Evolutionary conservation across 2,329 filamentous ascomycete genomes (phyloP).

Genomic region (Trichoderma endophyticum): DNA sequence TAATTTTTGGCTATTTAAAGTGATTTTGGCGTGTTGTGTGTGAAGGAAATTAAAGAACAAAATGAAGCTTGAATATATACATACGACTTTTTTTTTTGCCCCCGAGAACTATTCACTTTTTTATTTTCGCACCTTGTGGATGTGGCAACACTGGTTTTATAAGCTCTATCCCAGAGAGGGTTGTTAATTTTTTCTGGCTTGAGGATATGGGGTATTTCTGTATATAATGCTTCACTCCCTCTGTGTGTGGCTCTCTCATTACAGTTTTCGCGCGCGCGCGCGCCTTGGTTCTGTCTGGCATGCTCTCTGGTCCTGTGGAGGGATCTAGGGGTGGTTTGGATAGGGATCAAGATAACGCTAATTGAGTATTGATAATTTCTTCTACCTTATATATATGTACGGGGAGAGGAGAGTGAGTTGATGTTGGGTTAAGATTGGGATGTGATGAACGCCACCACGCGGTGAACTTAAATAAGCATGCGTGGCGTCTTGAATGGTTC

Average conservation of each 20-base stretch:
- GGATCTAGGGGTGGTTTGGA: background rate
- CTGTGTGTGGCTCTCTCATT: background rate
- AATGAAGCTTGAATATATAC: slow-evolving; percentile 2
- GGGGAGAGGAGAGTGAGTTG: too few relatives aligned
- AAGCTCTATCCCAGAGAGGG: background rate
- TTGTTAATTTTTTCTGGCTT: background rate
- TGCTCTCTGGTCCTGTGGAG: background rate
- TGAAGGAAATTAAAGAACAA: background rate
- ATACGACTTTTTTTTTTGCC: background rate
- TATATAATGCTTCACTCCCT: background rate
- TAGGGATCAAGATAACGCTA: slow-evolving; percentile 6
- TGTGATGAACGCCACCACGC: background rate
- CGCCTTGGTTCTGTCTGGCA: background rate
- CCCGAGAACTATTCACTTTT: background rate
- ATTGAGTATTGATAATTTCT: slow-evolving; percentile 4
- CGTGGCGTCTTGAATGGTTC: background rate
- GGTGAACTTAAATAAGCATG: background rate
- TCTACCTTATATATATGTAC: background rate
- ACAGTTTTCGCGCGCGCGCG: background rate
- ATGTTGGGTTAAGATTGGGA: background rate
- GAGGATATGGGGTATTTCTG: background rate
- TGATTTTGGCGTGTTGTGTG: background rate
- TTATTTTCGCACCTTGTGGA: background rate
- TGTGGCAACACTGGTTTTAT: background rate
- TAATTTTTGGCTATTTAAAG: background rate